phyloP scores from a whole-genome alignment of 108 stramenopile genomes.

The Chaetoceros tenuissimus region DNA sequence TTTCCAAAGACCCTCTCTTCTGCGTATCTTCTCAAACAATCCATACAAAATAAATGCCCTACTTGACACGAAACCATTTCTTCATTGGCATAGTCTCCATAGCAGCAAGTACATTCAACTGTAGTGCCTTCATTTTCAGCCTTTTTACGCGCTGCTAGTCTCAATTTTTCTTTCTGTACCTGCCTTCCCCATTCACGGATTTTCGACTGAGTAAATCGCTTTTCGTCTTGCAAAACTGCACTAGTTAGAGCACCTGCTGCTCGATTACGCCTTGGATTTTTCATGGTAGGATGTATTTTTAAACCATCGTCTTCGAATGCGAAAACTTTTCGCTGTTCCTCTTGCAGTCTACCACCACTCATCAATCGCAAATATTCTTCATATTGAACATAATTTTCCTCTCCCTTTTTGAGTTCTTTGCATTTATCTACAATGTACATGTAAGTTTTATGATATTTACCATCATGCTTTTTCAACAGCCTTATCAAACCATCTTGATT shows the following conservation, averaged over 20 bases:
- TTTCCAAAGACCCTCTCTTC: conserved; percentile 67
- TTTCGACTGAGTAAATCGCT: conserved; percentile 18
- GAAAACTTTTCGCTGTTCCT: not conserved
- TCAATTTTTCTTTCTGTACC: conserved; percentile 4
- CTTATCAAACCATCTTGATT: not conserved
- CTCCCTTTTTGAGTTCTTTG: not conserved
- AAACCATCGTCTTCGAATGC: not conserved
- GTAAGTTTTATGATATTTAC: not conserved
- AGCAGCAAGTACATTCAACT: conserved; percentile 76
- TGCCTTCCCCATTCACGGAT: conserved; percentile 23
- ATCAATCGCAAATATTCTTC: not conserved
- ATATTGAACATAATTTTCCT: not conserved
- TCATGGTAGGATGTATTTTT: not conserved
- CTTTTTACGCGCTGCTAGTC: conserved; percentile 10
- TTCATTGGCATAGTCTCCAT: conserved; percentile 48
- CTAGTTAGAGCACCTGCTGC: conserved; percentile 5
- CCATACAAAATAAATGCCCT: conserved; percentile 78
- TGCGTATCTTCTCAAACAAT: conserved; percentile 53
- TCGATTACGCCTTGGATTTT: not conserved
- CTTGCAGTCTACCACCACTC: not conserved
- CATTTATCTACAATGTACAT: not conserved
- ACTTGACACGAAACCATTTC: conserved; percentile 69
- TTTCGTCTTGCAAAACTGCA: conserved; percentile 24
- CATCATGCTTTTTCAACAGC: not conserved
- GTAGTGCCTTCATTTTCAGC: conserved; percentile 16